Conservation (phyloP, 2,329 filamentous ascomycete genomes). For the Ampelomyces quisqualis region DNA sequence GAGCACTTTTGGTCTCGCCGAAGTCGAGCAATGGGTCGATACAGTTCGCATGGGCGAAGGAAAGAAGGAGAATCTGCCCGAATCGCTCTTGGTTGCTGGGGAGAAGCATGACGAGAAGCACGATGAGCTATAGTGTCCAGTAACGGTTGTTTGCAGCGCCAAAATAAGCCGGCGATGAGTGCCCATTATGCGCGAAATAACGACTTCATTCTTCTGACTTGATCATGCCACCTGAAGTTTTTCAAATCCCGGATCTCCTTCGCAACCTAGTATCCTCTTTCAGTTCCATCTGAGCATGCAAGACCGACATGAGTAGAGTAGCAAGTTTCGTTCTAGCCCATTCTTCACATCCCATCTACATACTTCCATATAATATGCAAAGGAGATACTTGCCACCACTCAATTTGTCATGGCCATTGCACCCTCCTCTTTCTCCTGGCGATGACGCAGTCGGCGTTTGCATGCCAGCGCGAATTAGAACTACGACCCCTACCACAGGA, state of each 20-base stretch:
- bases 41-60: constrained; percentile 87
- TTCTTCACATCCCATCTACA: no score
- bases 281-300: no score
- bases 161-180: neutral
- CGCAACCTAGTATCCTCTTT: no score
- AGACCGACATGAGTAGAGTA: no score
- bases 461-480: constrained; percentile 13
- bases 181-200: neutral
- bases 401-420: no score
- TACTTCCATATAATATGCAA: no score
- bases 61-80: constrained; percentile 68
- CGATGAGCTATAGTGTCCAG: constrained; percentile 27
- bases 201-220: neutral
- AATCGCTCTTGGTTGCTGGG: constrained; percentile 45
- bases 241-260: no score
- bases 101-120: constrained; percentile 30
- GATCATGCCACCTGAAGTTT: no score
- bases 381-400: no score
- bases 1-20: constrained; percentile 56
- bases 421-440: neutral
- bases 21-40: constrained; percentile 84
- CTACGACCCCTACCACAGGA: constrained; percentile 51
- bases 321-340: no score
- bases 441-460: neutral
- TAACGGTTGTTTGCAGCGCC: neutral